These are phyloP conservation scores for Annulohypoxylon bovei DNA, from an alignment of 495 filamentous ascomycete species.

Conservation along the genomic window DNA sequence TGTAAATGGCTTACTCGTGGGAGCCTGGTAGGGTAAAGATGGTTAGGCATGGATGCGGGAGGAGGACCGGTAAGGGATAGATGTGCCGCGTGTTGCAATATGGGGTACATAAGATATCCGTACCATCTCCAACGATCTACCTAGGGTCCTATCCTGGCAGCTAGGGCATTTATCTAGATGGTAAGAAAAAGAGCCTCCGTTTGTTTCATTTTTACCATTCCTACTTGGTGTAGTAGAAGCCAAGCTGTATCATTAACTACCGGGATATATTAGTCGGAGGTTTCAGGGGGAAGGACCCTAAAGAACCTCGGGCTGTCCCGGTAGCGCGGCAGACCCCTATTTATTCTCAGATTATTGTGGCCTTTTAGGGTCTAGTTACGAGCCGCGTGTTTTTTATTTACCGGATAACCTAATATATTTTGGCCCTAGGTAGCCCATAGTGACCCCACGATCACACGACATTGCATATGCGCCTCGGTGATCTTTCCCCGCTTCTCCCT, in stretches of 20 bases:
- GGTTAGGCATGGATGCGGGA: slow-evolving; percentile 24
- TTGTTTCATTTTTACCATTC: not conserved
- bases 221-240: not conserved
- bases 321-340: slow-evolving; percentile 27
- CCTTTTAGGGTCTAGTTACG: not conserved
- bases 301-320: slow-evolving; percentile 34
- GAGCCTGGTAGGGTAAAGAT: not conserved
- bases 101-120: slow-evolving; percentile 1
- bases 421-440: not conserved
- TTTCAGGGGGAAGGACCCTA: not conserved
- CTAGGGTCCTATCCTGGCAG: not conserved
- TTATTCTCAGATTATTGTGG: not conserved
- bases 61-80: slow-evolving; percentile 15
- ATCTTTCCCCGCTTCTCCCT: slow-evolving; percentile 28
- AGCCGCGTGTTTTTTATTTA: slow-evolving; percentile 9
- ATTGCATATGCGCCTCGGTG: slow-evolving; percentile 41
- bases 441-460: slow-evolving; percentile 46
- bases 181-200: slow-evolving; percentile 13
- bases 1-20: slow-evolving; percentile 9
- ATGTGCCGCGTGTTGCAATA: slow-evolving; percentile 16
- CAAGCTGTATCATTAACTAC: slow-evolving; percentile 28
- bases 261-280: slow-evolving; percentile 19
- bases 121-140: slow-evolving; percentile 5
- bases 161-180: slow-evolving; percentile 22
- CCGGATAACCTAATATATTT: slow-evolving; percentile 15